Conservation (phyloP, 306 rosid species). For the Phaseolus lunatus region DNA sequence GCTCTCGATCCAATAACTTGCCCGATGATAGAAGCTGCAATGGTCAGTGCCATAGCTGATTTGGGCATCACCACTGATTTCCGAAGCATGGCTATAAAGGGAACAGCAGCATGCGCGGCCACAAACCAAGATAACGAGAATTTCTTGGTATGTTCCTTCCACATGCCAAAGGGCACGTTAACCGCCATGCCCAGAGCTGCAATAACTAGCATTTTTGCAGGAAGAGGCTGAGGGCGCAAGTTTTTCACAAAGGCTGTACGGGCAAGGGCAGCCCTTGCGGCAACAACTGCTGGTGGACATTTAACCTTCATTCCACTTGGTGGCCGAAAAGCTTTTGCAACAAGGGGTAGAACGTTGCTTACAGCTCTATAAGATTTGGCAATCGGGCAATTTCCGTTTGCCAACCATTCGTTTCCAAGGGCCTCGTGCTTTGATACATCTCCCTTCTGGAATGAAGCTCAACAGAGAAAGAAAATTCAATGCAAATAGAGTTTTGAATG, state of each 20-base stretch:
- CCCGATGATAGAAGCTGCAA: constrained; percentile 78
- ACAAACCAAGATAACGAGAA: constrained; percentile 80
- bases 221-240: constrained; percentile 88
- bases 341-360: constrained; percentile 75
- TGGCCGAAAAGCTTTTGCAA: constrained; percentile 69
- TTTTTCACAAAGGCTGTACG: constrained; percentile 77
- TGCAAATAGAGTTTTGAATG: constrained; percentile 19
- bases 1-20: constrained; percentile 91
- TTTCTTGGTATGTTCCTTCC: constrained; percentile 84
- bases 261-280: constrained; percentile 91
- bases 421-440: constrained; percentile 73
- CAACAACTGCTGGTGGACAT: constrained; percentile 85
- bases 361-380: constrained; percentile 87
- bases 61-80: constrained; percentile 86
- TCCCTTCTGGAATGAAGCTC: constrained; percentile 58
- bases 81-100: constrained; percentile 84
- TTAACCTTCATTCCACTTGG: constrained; percentile 71
- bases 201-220: constrained; percentile 81
- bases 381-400: constrained; percentile 77
- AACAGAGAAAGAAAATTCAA: constrained; percentile 21
- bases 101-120: constrained; percentile 88
- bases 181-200: constrained; percentile 85
- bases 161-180: constrained; percentile 81
- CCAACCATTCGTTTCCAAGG: constrained; percentile 80
- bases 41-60: constrained; percentile 85